A percentile compares a stretch with the other conserved stretches of the same genome.
Evolutionary conservation across 116 monocot genomes (phyloP).

Genomic region (Cymodocea nodosa): DNA sequence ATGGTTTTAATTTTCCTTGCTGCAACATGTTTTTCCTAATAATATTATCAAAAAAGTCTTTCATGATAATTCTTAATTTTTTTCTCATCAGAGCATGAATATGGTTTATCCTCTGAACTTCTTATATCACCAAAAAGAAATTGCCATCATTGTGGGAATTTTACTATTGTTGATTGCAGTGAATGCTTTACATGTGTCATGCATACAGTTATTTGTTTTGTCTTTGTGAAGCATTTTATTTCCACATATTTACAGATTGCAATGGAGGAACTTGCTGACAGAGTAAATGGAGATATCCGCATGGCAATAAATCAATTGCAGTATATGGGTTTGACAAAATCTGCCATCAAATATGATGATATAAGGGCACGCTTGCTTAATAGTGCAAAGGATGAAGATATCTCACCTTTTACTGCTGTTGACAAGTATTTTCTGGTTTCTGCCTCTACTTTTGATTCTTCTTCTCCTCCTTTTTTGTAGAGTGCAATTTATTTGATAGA

Average conservation of each 20-base stretch:
- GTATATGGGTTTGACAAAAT: constrained; percentile 77
- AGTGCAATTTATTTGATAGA: too few relatives aligned
- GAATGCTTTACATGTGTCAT: too few relatives aligned
- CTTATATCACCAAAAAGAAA: too few relatives aligned
- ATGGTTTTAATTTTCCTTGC: too few relatives aligned
- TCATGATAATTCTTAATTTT: too few relatives aligned
- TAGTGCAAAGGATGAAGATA: constrained; percentile 95
- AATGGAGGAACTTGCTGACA: constrained; percentile 86
- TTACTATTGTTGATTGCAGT: too few relatives aligned
- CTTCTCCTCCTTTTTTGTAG: background rate
- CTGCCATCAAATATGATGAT: constrained; percentile 85
- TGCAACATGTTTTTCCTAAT: too few relatives aligned
- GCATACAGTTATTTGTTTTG: too few relatives aligned
- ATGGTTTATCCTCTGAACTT: too few relatives aligned
- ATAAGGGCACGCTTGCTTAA: constrained; percentile 64
- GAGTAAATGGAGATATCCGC: constrained; percentile 93
- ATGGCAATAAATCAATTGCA: constrained; percentile 97
- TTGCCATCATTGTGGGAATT: too few relatives aligned
- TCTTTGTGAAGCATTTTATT: background rate
- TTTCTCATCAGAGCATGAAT: too few relatives aligned
- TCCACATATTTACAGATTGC: constrained; percentile 37
- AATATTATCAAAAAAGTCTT: too few relatives aligned
- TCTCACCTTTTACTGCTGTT: constrained; percentile 93
- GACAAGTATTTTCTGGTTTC: constrained; percentile 62
- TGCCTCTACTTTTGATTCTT: background rate